Evolutionary conservation across 345 rosid genomes (phyloP).

Genomic region (Boechera stricta): DNA sequence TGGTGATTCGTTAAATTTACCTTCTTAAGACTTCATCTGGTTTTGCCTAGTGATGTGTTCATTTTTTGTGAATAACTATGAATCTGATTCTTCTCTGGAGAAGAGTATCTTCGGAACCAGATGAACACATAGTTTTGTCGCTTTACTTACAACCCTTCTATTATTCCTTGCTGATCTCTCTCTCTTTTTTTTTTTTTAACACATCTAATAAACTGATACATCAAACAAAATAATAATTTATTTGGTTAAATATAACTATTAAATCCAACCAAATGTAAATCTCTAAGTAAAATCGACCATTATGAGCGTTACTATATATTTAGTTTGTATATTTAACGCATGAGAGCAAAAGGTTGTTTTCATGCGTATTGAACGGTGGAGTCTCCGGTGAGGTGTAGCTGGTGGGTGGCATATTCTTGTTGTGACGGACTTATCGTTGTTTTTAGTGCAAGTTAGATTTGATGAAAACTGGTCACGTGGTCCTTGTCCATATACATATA

Average conservation of each 20-base stretch:
- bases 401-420: constrained; percentile 34
- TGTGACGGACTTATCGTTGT: not conserved
- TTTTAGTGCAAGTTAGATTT: constrained; percentile 25
- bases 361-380: not conserved
- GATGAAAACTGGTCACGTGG: constrained; percentile 22
- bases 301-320: not conserved
- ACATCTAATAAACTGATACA: not conserved
- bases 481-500: constrained; percentile 10
- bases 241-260: not conserved
- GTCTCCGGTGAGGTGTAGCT: constrained; percentile 16
- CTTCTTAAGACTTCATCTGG: not conserved
- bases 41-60: not conserved
- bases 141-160: too few species aligned
- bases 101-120: too few species aligned
- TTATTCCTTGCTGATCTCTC: not conserved
- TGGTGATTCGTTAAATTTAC: constrained; percentile 1
- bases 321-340: not conserved
- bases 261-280: not conserved
- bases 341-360: not conserved
- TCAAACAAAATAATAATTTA: not conserved
- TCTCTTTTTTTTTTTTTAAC: not conserved
- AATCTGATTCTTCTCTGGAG: not conserved
- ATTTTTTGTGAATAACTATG: not conserved
- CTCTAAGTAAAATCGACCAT: not conserved
- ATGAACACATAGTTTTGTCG: not conserved